phyloP scores from a whole-genome alignment of 2,329 filamentous ascomycete species.

The Pseudocercospora fijiensis region DNA sequence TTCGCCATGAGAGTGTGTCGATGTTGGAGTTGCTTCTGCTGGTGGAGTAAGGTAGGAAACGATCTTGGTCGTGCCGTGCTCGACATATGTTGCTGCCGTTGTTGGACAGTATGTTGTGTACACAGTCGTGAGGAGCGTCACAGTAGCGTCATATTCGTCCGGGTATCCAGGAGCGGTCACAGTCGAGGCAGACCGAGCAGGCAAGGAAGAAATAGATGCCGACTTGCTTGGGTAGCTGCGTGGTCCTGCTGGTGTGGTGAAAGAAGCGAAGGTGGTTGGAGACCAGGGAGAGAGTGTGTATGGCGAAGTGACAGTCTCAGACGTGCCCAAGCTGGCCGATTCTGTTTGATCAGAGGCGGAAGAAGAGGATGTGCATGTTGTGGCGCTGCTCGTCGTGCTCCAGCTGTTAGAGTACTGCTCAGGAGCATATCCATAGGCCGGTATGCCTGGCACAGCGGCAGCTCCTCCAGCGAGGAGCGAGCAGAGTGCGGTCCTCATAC shows the following conservation, averaged over 20 bases:
- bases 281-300: not conserved
- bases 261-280: not conserved
- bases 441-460: conserved; percentile 11
- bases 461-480: conserved; percentile 8
- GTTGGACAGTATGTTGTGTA: conserved; percentile 9
- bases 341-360: too few species aligned
- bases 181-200: not conserved
- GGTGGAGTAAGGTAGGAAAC: not conserved
- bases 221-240: not conserved
- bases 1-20: not conserved
- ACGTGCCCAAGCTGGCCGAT: too few species aligned
- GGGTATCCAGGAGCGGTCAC: not conserved
- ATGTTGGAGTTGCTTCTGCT: not conserved
- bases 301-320: not conserved
- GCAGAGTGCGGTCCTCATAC: conserved; percentile 11
- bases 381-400: not conserved
- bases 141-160: conserved; percentile 3
- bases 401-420: conserved; percentile 4
- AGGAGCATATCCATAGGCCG: conserved; percentile 3
- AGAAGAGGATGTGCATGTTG: not conserved
- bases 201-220: not conserved
- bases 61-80: conserved; percentile 5
- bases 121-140: conserved; percentile 5
- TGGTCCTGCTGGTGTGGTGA: not conserved
- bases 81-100: not conserved